Percentiles rank a stretch among this genome's conserved stretches.
These are phyloP conservation scores for Coemansia sp. DNA, from an alignment of 192 early-diverging fungal genomes.

Conservation along the genomic window DNA sequence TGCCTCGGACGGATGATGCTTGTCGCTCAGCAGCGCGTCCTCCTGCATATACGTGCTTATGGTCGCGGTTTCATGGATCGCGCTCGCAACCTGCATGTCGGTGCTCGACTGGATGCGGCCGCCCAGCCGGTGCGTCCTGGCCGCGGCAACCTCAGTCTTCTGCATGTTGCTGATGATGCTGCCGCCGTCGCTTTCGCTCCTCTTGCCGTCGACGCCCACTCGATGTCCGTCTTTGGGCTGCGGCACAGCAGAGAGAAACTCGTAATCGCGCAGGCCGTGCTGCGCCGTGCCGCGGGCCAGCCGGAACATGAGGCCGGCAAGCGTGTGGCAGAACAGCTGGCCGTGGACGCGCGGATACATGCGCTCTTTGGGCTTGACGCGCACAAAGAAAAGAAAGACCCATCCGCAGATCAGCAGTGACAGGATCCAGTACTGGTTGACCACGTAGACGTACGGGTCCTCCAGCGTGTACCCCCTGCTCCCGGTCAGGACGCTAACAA, in stretches of 20 bases:
- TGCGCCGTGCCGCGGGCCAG: slow-evolving; percentile 46
- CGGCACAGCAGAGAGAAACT: slow-evolving; percentile 28
- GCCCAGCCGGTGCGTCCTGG: neutral
- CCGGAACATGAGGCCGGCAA: slow-evolving; percentile 55
- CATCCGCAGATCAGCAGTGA: slow-evolving; percentile 59
- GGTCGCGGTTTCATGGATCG: slow-evolving; percentile 8
- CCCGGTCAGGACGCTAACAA: slow-evolving; percentile 54
- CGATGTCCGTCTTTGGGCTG: neutral
- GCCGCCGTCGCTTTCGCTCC: slow-evolving; percentile 1
- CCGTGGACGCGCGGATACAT: slow-evolving; percentile 62
- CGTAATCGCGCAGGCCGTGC: slow-evolving; percentile 46
- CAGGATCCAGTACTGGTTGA: slow-evolving; percentile 73
- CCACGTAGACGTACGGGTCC: slow-evolving; percentile 55
- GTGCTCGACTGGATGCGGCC: slow-evolving; percentile 9
- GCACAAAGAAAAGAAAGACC: slow-evolving; percentile 57
- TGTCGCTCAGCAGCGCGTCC: slow-evolving; percentile 2
- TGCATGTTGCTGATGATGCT: slow-evolving; percentile 5
- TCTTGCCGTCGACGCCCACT: neutral
- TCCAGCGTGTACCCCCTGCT: slow-evolving; percentile 46
- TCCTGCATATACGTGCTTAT: slow-evolving; percentile 17
- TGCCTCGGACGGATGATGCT: slow-evolving; percentile 34
- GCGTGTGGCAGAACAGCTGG: slow-evolving; percentile 57
- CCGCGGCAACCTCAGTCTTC: neutral
- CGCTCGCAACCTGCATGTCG: neutral
- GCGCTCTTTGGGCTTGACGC: slow-evolving; percentile 62